Percentiles rank a stretch among this genome's conserved stretches.
These are phyloP conservation scores for Fimicolochytrium jonesii DNA, from an alignment of 192 early-diverging fungal species.

Conservation along the genomic window DNA sequence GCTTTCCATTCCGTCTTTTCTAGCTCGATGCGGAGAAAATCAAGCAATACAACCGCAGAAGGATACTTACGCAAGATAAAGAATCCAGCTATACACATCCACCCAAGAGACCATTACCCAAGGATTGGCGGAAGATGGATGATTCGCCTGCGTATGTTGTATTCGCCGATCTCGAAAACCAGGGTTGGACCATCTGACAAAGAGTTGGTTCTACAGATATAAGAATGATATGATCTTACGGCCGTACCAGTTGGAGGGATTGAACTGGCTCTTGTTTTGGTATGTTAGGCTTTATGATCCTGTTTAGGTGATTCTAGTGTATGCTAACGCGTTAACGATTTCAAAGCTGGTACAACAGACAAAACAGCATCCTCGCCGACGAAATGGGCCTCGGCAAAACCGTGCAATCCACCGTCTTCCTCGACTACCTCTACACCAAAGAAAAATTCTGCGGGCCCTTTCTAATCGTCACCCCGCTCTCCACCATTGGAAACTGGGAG, in stretches of 20 bases:
- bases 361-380: slow-evolving; percentile 60
- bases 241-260: slow-evolving; percentile 75
- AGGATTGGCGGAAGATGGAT: slow-evolving; percentile 51
- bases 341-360: slow-evolving; percentile 61
- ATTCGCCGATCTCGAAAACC: neutral
- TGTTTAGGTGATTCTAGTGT: neutral
- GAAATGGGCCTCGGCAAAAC: slow-evolving; percentile 67
- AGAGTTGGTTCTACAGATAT: slow-evolving; percentile 30
- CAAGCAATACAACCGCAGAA: slow-evolving; percentile 60
- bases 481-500: slow-evolving; percentile 64
- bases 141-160: slow-evolving; percentile 51
- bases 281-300: slow-evolving; percentile 17
- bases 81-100: slow-evolving; percentile 26
- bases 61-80: slow-evolving; percentile 54
- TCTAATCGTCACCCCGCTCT: slow-evolving; percentile 58
- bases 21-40: slow-evolving; percentile 59
- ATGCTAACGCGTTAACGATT: neutral
- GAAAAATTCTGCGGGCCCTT: slow-evolving; percentile 70
- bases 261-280: slow-evolving; percentile 81
- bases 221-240: slow-evolving; percentile 69
- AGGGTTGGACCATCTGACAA: neutral
- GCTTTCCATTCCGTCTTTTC: neutral
- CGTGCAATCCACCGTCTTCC: slow-evolving; percentile 71
- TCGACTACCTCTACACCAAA: slow-evolving; percentile 62
- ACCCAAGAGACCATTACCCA: slow-evolving; percentile 37